phyloP scores from a whole-genome alignment of 2,329 filamentous ascomycete species.

The Penicillium sp. region DNA sequence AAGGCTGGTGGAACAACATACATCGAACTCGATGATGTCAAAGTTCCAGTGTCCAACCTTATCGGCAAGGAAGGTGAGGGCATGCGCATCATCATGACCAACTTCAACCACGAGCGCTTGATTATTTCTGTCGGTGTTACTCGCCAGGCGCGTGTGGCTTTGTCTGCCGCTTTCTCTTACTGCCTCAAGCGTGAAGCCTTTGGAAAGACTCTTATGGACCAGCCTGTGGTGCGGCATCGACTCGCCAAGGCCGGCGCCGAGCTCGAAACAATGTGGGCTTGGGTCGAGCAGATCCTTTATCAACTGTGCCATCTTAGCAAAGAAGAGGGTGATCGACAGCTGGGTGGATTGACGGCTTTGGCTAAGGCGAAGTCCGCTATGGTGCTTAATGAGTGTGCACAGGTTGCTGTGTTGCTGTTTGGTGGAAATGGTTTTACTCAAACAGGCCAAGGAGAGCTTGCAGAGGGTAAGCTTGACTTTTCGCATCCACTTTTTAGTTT shows the following conservation, averaged over 20 bases:
- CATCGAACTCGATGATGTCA: conserved; percentile 73
- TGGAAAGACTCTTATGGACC: conserved; percentile 67
- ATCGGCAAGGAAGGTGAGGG: conserved; percentile 69
- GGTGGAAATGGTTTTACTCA: conserved; percentile 72
- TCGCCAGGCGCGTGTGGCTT: conserved; percentile 61
- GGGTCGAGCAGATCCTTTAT: conserved; percentile 70
- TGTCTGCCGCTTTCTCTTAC: conserved; percentile 62
- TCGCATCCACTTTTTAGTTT: not conserved
- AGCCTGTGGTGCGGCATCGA: conserved; percentile 72
- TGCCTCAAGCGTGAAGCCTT: conserved; percentile 67
- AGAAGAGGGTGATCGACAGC: conserved; percentile 48
- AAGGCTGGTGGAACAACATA: conserved; percentile 68
- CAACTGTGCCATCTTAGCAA: conserved; percentile 62
- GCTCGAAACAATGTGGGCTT: conserved; percentile 69
- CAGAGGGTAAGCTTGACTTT: conserved; percentile 57
- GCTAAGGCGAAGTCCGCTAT: conserved; percentile 72
- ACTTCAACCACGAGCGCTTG: conserved; percentile 77
- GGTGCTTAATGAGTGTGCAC: conserved; percentile 69
- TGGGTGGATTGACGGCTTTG: conserved; percentile 71
- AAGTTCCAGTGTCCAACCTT: conserved; percentile 68
- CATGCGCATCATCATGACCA: conserved; percentile 74
- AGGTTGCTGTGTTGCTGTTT: conserved; percentile 68
- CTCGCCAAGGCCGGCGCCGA: conserved; percentile 68
- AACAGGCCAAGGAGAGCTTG: conserved; percentile 68
- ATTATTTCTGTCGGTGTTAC: conserved; percentile 65